These are phyloP conservation scores for Adansonia grandidieri DNA, from an alignment of 441 rosid genomes.

Conservation along the genomic window DNA sequence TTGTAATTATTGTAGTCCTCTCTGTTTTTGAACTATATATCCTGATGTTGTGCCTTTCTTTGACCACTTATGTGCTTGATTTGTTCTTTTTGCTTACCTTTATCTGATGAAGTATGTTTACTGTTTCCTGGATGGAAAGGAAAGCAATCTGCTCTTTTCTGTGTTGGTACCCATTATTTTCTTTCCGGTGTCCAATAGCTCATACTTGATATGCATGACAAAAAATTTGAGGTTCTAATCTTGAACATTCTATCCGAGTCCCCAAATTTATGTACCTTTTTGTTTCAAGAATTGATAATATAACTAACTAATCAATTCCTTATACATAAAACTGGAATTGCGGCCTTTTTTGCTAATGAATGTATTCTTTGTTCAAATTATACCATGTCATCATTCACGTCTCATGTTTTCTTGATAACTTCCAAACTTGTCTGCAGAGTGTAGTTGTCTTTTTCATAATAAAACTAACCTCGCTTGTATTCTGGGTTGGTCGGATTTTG, in stretches of 20 bases:
- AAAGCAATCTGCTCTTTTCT: neutral
- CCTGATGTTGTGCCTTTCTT: conserved; percentile 4
- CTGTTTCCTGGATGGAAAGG: neutral
- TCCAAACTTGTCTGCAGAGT: neutral
- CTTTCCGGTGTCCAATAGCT: conserved; percentile 6
- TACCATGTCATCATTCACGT: neutral
- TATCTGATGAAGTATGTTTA: neutral
- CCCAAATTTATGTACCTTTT: neutral
- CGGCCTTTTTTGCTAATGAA: conserved; percentile 11
- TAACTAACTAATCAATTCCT: conserved; percentile 1
- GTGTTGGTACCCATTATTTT: conserved; percentile 6
- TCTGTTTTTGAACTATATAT: conserved; percentile 5
- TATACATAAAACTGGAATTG: neutral
- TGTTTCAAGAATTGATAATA: conserved; percentile 3
- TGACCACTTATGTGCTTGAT: neutral
- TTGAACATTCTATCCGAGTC: neutral
- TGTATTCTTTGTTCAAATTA: conserved; percentile 3
- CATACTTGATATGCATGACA: neutral
- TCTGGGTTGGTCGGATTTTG: conserved; percentile 18
- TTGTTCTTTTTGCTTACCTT: conserved; percentile 12
- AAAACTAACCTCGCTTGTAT: conserved; percentile 12
- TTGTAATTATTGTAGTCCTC: neutral
- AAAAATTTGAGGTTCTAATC: neutral
- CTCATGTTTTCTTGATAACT: conserved; percentile 13
- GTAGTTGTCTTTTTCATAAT: conserved; percentile 3